Percentiles rank a stretch among this genome's conserved stretches.
Evolutionary conservation across 78 protist genomes (phyloP).

Genomic region (slime mould (Dictyostelium discoideum)): dicty_2.7 NC_007088.5:716501-717000

Average conservation of each 20-base stretch:
- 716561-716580: background rate
- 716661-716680: constrained; percentile 84
- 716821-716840: too few relatives aligned
- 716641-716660: constrained; percentile 71
- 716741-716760: constrained; percentile 74
- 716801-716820: too few relatives aligned
- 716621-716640: background rate
- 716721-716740: constrained; percentile 67
- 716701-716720: constrained; percentile 85
- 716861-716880: background rate
- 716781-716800: constrained; percentile 66
- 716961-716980: constrained; percentile 81
- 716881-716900: background rate
- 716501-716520: too few relatives aligned
- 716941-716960: constrained; percentile 87
- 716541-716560: background rate
- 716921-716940: constrained; percentile 87
- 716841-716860: too few relatives aligned
- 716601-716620: constrained; percentile 2
- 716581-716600: constrained; percentile 24
- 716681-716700: constrained; percentile 84
- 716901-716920: constrained; percentile 85
- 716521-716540: constrained; percentile 38
- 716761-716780: constrained; percentile 83
- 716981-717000: constrained; percentile 74